These are phyloP conservation scores for Abortiporus biennis DNA, from an alignment of 1,284 basidiomycete genomes.

Conservation along the genomic window DNA sequence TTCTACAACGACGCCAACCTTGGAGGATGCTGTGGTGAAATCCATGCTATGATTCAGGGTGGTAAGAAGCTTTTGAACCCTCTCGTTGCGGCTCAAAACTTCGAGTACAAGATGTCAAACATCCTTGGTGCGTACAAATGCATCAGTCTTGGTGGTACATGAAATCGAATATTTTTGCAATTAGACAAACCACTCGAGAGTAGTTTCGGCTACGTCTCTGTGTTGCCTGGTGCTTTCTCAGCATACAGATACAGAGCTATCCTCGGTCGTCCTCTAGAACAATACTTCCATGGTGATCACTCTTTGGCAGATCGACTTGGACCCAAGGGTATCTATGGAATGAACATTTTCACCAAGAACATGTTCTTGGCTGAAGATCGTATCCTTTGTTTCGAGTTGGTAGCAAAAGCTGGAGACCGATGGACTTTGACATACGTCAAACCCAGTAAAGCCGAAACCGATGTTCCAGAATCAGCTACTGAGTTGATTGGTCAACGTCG, in stretches of 20 bases:
- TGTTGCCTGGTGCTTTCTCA: constrained; percentile 94
- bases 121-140: constrained; percentile 62
- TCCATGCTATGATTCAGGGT: constrained; percentile 91
- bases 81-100: constrained; percentile 92
- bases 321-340: constrained; percentile 91
- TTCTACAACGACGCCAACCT: constrained; percentile 75
- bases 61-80: constrained; percentile 93
- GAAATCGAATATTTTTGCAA: constrained; percentile 1
- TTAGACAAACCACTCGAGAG: constrained; percentile 90
- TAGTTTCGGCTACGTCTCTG: constrained; percentile 93
- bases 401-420: constrained; percentile 80
- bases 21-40: constrained; percentile 86
- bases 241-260: constrained; percentile 93
- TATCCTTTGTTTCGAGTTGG: constrained; percentile 95
- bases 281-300: constrained; percentile 99
- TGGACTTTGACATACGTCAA: constrained; percentile 96
- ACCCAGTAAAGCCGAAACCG: constrained; percentile 92
- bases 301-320: constrained; percentile 90
- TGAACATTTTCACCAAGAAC: constrained; percentile 98
- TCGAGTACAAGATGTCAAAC: constrained; percentile 98
- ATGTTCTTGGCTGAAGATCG: constrained; percentile 95
- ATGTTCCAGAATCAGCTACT: constrained; percentile 86
- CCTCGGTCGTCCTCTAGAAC: constrained; percentile 86
- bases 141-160: constrained; percentile 4
- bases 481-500: constrained; percentile 95